phyloP scores from a whole-genome alignment of 2,329 filamentous ascomycete genomes.

The Penicillium crustosum region DNA sequence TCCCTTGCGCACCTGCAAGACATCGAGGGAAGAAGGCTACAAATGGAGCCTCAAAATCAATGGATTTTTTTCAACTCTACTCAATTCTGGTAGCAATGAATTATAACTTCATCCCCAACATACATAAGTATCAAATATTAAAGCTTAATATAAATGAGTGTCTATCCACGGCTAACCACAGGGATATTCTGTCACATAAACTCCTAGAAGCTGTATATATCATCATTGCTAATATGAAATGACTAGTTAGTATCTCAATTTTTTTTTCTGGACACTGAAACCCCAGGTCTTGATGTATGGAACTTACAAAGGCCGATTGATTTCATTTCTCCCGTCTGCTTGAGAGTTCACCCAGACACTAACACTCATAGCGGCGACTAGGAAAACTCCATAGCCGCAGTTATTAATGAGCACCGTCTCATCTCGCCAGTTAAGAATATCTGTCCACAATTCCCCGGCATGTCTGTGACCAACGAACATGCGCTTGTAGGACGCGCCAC shows the following conservation, averaged over 20 bases:
- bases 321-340: constrained; percentile 52
- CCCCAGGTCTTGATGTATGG: not conserved
- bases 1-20: not conserved
- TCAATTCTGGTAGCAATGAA: not conserved
- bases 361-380: constrained; percentile 55
- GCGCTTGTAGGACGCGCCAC: constrained; percentile 50
- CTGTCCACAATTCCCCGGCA: constrained; percentile 63
- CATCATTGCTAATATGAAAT: not conserved
- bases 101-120: not conserved
- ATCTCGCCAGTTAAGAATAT: constrained; percentile 58
- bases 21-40: not conserved
- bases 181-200: not conserved
- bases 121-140: not conserved
- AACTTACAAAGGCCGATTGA: constrained; percentile 46
- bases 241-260: not conserved
- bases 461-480: constrained; percentile 64
- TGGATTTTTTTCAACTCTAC: too few relatives aligned
- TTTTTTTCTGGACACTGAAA: not conserved
- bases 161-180: not conserved
- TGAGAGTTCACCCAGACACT: constrained; percentile 62
- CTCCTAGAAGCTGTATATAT: not conserved
- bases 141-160: not conserved
- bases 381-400: constrained; percentile 60
- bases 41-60: not conserved
- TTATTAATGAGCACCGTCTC: constrained; percentile 59